Evolutionary conservation across 331 rosid species (phyloP), one percentile per base, ranked within the genome.

Genomic region (Rhamnella rubrinervis): DNA sequence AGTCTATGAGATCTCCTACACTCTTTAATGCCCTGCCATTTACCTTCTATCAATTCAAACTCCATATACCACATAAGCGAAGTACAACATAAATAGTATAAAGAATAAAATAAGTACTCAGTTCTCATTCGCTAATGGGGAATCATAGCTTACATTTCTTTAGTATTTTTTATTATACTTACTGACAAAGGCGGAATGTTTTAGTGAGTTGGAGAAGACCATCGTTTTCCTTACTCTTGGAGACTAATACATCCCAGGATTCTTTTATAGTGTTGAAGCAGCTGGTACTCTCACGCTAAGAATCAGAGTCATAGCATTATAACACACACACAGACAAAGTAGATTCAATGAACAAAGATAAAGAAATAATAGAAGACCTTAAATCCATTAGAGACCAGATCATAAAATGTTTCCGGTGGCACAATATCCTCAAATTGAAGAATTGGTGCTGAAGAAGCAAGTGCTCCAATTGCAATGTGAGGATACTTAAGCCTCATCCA

Each of bases 401-500:
- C 80, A 61, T 92, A 92, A 83, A 85, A 92, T 37, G 89, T 89
- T 84, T 89, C 86, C 0, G 76, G 70, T 0, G 96, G 96, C 72
- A 89, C 96, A 75, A 92, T 75, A 71, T 92, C 71, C 71, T 92
- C 97, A 23, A 92, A 92, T 66, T 92, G 96, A 81, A 92, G 97
- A 80, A 92, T 92, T 0, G 96, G 97, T 15, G 97, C 97, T 3
- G 96, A 92, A 74, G 97, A 85, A 77, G 97, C 87, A 28, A 92
- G 92, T 61, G 93, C 97, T 55, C 97, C 97, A 55, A 92, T 17
- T 7, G 97, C 86, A 73, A 89, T 76, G 75, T 92, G 93, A 58
- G 97, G 97, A 80, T 92, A 92, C 80, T 89, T 92, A 56, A 92
- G 88, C 84, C 97, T 92, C 97, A 89, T 92, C 97, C 97, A 92